Evolutionary conservation across 176 grass and related monocot genomes (phyloP), one percentile per base, ranked within the genome.

Genomic region (Tillandsia fasciculata): DNA sequence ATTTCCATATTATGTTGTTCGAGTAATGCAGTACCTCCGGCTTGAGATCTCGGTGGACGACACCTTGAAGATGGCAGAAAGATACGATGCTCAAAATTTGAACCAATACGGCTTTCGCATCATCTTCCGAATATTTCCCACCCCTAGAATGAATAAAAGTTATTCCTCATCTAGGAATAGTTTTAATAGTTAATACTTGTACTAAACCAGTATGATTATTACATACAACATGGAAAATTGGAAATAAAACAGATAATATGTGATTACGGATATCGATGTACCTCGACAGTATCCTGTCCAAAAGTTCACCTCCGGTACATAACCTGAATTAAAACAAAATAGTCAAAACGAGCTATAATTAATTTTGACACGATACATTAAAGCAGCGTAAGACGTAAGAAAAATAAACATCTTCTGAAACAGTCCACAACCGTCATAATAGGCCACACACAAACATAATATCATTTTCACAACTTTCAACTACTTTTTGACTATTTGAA

Each of bases 111-210:
- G 70, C 71, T 67, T 94, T 99, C 26, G 95, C 95, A 82, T 99
- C 95, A 69, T 99, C 95, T 88, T 99, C 95, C 49, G 95, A 90
- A 69, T 99, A 99, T 72, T 99, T 99, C 72, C 95, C 95, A 76
- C 95, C 90, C 69, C 95, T 99, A 85, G 27, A 52, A 47, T 42
- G 10, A n/a, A 67, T 22, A 76, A 61, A 57, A 61, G 56, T 61
- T 23, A 61, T 61, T 22, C 22, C 56, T 61, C 5, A 24, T 51
- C 18, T 63, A 64, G 51, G 27, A 26, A 42, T 42, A 42, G 3
- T 68, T 15, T 71, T 61, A 26, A 66, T 52, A 65, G 26, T 49
- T 33, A 28, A 76, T 52, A 72, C 12, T 49, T 33, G 13, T 20
- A 52, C 26, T 63, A 12, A 64, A 63, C 12, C 69, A 50, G n/a